Conservation (phyloP, 768 basidiomycete genomes). For the Pleurotus platypus region DNA sequence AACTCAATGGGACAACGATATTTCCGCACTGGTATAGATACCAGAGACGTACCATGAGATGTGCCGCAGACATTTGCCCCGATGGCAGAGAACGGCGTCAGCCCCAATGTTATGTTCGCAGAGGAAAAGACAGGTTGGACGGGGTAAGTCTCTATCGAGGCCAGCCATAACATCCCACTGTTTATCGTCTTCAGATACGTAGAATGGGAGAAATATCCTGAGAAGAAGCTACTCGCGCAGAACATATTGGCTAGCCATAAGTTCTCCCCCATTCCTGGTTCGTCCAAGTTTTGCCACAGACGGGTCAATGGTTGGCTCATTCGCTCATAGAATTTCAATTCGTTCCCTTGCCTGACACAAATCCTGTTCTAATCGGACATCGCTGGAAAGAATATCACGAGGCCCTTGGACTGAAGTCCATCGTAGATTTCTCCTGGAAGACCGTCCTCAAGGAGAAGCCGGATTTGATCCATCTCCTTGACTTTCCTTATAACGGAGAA, state of each 20-base stretch:
- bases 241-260: slow-evolving; percentile 35
- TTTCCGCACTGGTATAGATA: neutral
- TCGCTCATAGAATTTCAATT: slow-evolving; percentile 39
- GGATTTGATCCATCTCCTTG: slow-evolving; percentile 45
- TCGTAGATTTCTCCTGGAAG: slow-evolving; percentile 51
- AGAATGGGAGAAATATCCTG: slow-evolving; percentile 46
- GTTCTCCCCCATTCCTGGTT: slow-evolving; percentile 38
- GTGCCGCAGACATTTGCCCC: neutral
- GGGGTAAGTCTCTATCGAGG: slow-evolving; percentile 23
- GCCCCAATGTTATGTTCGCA: slow-evolving; percentile 20
- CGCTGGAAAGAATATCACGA: slow-evolving; percentile 54
- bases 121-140: slow-evolving; percentile 36
- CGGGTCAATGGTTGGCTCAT: neutral
- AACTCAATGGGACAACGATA: neutral
- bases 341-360: slow-evolving; percentile 44
- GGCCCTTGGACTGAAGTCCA: slow-evolving; percentile 39
- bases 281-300: neutral
- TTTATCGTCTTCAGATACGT: slow-evolving; percentile 29
- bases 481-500: slow-evolving; percentile 58
- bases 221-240: slow-evolving; percentile 36
- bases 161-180: too few species aligned
- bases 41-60: neutral
- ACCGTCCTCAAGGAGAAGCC: slow-evolving; percentile 48
- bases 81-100: neutral
- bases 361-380: slow-evolving; percentile 44